Evolutionary conservation across 805 yeast genomes (phyloP).

Genomic region (Jamesozyma spencerorum): DNA sequence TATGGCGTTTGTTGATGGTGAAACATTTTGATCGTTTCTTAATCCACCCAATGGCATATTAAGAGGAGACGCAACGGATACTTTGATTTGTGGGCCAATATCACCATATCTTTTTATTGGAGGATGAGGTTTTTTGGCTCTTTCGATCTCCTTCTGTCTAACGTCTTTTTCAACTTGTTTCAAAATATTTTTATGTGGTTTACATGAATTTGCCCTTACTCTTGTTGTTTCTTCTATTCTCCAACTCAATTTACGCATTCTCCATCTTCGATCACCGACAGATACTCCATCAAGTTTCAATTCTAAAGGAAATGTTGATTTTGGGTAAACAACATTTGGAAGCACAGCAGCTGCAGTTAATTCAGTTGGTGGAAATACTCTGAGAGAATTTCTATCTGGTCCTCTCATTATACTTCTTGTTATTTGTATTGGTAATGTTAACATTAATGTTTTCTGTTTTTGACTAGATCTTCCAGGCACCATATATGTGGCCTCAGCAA

Average conservation of each 20-base stretch:
- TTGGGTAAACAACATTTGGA: constrained; percentile 85
- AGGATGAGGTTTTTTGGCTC: constrained; percentile 22
- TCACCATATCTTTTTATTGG: constrained; percentile 32
- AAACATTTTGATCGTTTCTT: constrained; percentile 1
- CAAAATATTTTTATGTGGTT: constrained; percentile 44
- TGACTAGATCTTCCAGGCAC: constrained; percentile 18
- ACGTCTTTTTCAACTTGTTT: constrained; percentile 23
- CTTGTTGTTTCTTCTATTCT: constrained; percentile 75
- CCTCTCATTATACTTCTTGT: constrained; percentile 72
- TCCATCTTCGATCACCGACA: constrained; percentile 62
- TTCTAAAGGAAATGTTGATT: constrained; percentile 76
- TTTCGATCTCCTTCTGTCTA: constrained; percentile 33
- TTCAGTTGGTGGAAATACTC: constrained; percentile 94
- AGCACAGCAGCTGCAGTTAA: constrained; percentile 78
- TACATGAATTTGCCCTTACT: constrained; percentile 51
- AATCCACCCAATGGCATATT: constrained; percentile 16
- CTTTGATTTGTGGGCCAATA: constrained; percentile 32
- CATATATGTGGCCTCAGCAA: constrained; percentile 48
- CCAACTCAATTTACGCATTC: constrained; percentile 86
- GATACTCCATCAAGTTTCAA: constrained; percentile 67
- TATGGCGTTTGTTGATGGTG: background rate
- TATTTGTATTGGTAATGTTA: constrained; percentile 58
- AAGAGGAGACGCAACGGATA: constrained; percentile 29
- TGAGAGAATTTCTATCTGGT: constrained; percentile 73
- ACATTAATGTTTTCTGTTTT: constrained; percentile 31